Evolutionary conservation across 306 rosid genomes (phyloP), one percentile per base, ranked within the genome.

Genomic region (Malus sylvestris): DNA sequence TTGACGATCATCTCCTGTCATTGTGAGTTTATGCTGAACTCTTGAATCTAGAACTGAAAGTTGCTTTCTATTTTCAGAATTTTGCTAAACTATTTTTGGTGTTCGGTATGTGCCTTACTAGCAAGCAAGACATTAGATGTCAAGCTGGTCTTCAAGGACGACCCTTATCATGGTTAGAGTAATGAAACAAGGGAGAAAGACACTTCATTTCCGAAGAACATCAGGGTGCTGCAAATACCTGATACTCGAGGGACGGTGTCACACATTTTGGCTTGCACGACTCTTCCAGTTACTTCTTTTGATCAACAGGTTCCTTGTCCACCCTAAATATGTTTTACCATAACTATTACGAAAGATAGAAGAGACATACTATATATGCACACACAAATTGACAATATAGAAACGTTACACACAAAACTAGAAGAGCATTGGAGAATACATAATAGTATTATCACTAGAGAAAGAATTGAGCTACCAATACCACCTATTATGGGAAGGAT

Each of bases 261-360:
- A 95, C 99, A 87, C 99, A 95, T 84, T 95, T 95, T 1, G 99
- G 97, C 81, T 92, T 89, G 93, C 99, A 95, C 71, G 85, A 80
- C 59, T 92, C 93, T 84, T 95, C 97, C 45, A 84, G 83, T 78
- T 89, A 85, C 83, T 79, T 87, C 88, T 95, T 95, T 79, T 83
- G 99, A 86, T 90, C 96, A 87, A 88, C 96, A 77, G 89, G 97
- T 81, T 95, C 97, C 76, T 95, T 97, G 14, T 95, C 99, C 73
- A 97, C 96, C 99, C 99, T 95, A 74, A 66, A 71, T 71, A 68
- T 77, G 58, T 29, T 19, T 29, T 29, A 63, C 38, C 38, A 16
- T 30, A 63, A 16, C 8, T 6, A 63, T 60, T 13, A 63, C 3
- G 3, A 7, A 45, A 7, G 10, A 58, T 16, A 19, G 1, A 3